Evolutionary conservation across 2,329 filamentous ascomycete species (phyloP).

Genomic region (Sphaceloma murrayae): DNA sequence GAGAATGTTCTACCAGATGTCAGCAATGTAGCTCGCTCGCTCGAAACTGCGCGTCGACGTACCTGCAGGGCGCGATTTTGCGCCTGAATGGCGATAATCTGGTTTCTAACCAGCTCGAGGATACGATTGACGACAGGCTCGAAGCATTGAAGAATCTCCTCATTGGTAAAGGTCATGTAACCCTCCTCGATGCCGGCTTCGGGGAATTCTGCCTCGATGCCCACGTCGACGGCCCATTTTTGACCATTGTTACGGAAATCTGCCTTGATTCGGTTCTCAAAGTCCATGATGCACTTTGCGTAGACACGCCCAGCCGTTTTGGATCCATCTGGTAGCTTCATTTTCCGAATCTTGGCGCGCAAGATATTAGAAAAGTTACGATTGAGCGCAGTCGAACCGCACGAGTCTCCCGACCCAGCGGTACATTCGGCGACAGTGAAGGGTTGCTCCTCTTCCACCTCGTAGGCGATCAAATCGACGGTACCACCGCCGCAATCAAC

Average conservation of each 20-base stretch:
- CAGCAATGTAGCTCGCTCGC: constrained; percentile 20
- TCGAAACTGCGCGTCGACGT: constrained; percentile 23
- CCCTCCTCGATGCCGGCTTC: constrained; percentile 97
- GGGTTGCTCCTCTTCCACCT: constrained; percentile 94
- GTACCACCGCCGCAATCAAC: constrained; percentile 98
- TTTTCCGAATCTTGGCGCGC: constrained; percentile 94
- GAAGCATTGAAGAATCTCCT: constrained; percentile 97
- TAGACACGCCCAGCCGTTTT: constrained; percentile 97
- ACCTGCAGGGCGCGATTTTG: constrained; percentile 85
- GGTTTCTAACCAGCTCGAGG: constrained; percentile 88
- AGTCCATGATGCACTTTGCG: constrained; percentile 99
- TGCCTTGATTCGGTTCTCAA: constrained; percentile 98
- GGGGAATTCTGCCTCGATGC: constrained; percentile 95
- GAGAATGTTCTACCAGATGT: constrained; percentile 61
- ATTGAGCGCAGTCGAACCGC: constrained; percentile 95
- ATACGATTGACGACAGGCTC: constrained; percentile 97
- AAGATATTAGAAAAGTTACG: constrained; percentile 98
- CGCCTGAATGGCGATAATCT: constrained; percentile 97
- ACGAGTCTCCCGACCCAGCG: constrained; percentile 92
- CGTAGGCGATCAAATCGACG: constrained; percentile 97
- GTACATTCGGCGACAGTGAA: constrained; percentile 97
- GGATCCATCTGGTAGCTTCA: constrained; percentile 95
- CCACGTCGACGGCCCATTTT: constrained; percentile 98
- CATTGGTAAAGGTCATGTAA: constrained; percentile 99
- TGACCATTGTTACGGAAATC: constrained; percentile 99